Base-by-base conservation (phyloP, 1,284 basidiomycete species). In the Fomitopsis pinicola region DNA sequence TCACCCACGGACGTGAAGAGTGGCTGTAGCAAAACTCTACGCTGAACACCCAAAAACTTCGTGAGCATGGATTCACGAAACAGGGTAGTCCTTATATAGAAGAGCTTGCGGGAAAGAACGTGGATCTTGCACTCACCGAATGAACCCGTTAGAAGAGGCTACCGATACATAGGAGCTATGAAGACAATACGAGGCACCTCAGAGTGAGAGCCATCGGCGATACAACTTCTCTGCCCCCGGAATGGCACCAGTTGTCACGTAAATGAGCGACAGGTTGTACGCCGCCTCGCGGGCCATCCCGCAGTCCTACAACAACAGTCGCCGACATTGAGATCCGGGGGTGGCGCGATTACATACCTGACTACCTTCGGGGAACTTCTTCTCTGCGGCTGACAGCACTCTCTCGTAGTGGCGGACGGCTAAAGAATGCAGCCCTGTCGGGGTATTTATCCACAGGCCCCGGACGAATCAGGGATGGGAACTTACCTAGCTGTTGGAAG, bases 401-500 rank as follows among this genome's bases (percentile, higher is more conserved):
- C 80, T 80, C 66, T 95, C 87, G 69, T 96, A 97, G 72, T 97
- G 94, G 60, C 81, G 86, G 7, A 88, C 85, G 0, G 95, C 94
- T 65, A 94, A 84, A 12, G 91, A 86, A 55, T 87, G 81, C 9
- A 97, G 75, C 9, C 92, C 94, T 95, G 64, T 40, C 9, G 48
- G 17, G 10, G 36, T 14, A 38, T 36, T 57, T 6, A 22, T 7
- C n/a, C 54, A 45, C 50, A 38, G 19, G 36, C 36, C 52, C 45
- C 26, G 53, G 57, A 5, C 59, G 14, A 26, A 28, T 59, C 59
- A 60, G 33, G 15, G 35, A 55, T 14, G 19, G 50, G 52, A 56
- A 57, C 77, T 67, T 69, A 94, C 95, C 92, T 15, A 98, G 78
- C 60, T 95, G 91, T 71, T 99, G 96, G 71, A 97, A 97, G 0